Percentiles rank a stretch among this genome's conserved stretches.
Conservation (phyloP, 768 basidiomycete genomes). For the Boletus subparvulus region DNA sequence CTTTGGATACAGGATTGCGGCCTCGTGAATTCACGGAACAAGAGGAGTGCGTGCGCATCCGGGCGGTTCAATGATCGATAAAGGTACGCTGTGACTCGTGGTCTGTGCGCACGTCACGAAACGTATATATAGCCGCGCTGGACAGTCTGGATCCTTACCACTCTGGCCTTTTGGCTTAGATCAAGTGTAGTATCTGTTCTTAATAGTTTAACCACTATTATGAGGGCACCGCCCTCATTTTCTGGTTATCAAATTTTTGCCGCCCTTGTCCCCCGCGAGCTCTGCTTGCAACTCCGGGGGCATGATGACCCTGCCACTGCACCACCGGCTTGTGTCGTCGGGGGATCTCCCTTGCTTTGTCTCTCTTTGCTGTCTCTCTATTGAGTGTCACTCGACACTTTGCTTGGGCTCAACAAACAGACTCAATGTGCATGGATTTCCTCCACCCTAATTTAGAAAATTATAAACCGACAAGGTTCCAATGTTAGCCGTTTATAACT, state of each 20-base stretch:
- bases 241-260: slow-evolving; percentile 51
- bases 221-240: slow-evolving; percentile 52
- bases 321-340: slow-evolving; percentile 57
- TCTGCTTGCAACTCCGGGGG: slow-evolving; percentile 45
- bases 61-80: neutral
- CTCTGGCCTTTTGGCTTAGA: slow-evolving; percentile 66
- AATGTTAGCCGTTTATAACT: too few species aligned
- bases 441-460: neutral
- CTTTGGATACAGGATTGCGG: slow-evolving; percentile 23
- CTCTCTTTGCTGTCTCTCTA: slow-evolving; percentile 17
- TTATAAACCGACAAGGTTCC: too few species aligned
- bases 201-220: slow-evolving; percentile 61
- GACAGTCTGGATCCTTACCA: slow-evolving; percentile 7
- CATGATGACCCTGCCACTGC: slow-evolving; percentile 43
- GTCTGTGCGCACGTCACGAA: slow-evolving; percentile 16
- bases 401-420: slow-evolving; percentile 11
- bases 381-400: neutral
- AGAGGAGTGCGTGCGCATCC: neutral
- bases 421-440: neutral
- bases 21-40: neutral
- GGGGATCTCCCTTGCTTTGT: slow-evolving; percentile 41
- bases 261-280: slow-evolving; percentile 27
- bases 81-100: neutral
- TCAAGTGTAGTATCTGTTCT: slow-evolving; percentile 78
- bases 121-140: slow-evolving; percentile 10